These are phyloP conservation scores for Phytophthora citrophthora DNA, from an alignment of 352 stramenopile species.

Conservation along the genomic window DNA sequence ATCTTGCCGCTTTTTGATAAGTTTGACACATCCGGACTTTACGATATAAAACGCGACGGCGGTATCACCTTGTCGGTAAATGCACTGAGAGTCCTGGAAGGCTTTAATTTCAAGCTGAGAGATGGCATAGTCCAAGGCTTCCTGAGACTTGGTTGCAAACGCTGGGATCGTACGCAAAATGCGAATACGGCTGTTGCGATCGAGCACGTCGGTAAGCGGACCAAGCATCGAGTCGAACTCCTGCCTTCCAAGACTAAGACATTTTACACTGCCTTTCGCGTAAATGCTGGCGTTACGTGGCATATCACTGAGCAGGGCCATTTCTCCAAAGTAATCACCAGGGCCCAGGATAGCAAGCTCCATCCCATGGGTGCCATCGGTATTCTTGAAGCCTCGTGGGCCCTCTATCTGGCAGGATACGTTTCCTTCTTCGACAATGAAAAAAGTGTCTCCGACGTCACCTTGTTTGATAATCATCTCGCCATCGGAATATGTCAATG, in stretches of 20 bases:
- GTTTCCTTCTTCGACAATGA: conserved; percentile 79
- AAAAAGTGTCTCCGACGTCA: conserved; percentile 82
- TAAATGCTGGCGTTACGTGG: conserved; percentile 79
- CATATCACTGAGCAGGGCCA: conserved; percentile 91
- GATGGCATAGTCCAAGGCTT: conserved; percentile 73
- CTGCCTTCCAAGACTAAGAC: conserved; percentile 65
- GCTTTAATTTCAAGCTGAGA: conserved; percentile 82
- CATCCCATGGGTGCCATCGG: conserved; percentile 7
- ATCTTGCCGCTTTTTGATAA: conserved; percentile 55
- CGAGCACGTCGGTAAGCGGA: conserved; percentile 74
- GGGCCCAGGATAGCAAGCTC: conserved; percentile 65
- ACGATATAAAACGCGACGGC: conserved; percentile 80
- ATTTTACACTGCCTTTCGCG: conserved; percentile 71
- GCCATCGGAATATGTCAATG: conserved; percentile 65
- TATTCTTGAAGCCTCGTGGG: conserved; percentile 31
- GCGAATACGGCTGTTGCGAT: conserved; percentile 73
- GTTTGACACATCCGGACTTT: conserved; percentile 76
- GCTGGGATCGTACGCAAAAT: conserved; percentile 65
- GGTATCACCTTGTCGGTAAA: conserved; percentile 58
- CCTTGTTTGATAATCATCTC: conserved; percentile 88
- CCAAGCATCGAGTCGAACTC: conserved; percentile 85
- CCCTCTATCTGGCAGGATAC: conserved; percentile 71
- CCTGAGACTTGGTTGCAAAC: conserved; percentile 62
- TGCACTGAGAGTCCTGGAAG: conserved; percentile 71
- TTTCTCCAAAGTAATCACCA: conserved; percentile 93